Base-by-base conservation (phyloP, 2,329 filamentous ascomycete species). In the Fusarium tuaranense region DNA sequence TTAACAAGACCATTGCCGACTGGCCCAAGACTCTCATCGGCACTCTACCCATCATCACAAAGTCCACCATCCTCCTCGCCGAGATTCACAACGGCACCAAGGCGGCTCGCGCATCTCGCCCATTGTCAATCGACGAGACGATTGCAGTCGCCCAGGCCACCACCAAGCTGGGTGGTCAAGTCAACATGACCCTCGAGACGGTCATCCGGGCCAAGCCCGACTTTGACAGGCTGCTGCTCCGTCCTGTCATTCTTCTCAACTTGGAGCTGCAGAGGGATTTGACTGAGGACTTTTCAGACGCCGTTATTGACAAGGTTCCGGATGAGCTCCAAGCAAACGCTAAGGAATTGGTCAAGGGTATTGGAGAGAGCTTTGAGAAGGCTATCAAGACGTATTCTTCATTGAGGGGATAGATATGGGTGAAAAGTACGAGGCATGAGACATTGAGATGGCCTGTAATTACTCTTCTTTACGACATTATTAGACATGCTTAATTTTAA, bases 201-300 rank as follows among this genome's bases (percentile, higher is more conserved):
- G 76, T 87, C 25, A 79, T 86, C 68, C 75, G 67, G 13, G 76
- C 81, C 32, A 86, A 87, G 78, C 80, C 78, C 22, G 84, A 86
- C 70, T 88, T 88, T 67, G 83, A 87, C 72, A 78, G 79, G 44
- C 76, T 87, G 7, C 63, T 86, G 2, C 72, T 88, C 39, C 81
- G 79, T 57, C 84, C 86, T 0, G 75, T 86, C 39, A 86, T 88
- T 39, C 77, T 86, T 44, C 51, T 85, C 18, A 84, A 83, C 68
- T 74, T 89, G 30, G 75, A 83, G 65, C 68, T 82, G 8, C 80
- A 88, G 79, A 82, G 83, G 75, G 70, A 76, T 1, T 84, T 86
- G 0, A 85, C 84, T 0, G 76, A 78, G 27, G 79, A 83, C 12
- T 82, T 87, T 46, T 82, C 82, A 44, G 69, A 68, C 4, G 82